Evolutionary conservation across 2,329 filamentous ascomycete species (phyloP).

Genomic region (Fusarium sp.): DNA sequence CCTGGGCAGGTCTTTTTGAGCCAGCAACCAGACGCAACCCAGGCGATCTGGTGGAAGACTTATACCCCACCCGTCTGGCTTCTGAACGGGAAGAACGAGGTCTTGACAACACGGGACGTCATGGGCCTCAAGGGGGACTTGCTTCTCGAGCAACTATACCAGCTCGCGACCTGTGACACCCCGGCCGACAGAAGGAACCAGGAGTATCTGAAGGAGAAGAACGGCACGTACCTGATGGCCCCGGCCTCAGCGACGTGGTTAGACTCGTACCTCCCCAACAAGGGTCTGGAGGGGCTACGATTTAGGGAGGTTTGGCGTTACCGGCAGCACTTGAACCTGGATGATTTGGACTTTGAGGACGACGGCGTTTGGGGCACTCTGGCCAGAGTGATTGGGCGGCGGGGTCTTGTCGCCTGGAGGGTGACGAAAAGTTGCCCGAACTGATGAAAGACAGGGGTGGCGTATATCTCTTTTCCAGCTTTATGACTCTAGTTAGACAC

Average conservation of each 20-base stretch:
- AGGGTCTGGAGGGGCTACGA: constrained; percentile 68
- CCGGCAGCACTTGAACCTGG: constrained; percentile 76
- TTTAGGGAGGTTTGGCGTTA: constrained; percentile 80
- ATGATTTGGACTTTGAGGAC: constrained; percentile 83
- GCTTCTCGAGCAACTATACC: constrained; percentile 69
- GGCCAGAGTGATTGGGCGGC: constrained; percentile 72
- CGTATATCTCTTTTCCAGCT: constrained; percentile 12
- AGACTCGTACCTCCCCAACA: constrained; percentile 71
- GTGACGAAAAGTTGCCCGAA: constrained; percentile 70
- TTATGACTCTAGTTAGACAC: constrained; percentile 30
- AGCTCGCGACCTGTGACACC: constrained; percentile 72
- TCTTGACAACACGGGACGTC: constrained; percentile 77
- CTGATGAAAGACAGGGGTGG: constrained; percentile 28
- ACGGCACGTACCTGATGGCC: constrained; percentile 77
- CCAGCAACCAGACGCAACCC: constrained; percentile 74
- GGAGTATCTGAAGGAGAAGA: constrained; percentile 70
- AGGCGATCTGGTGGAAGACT: constrained; percentile 87
- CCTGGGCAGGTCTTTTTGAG: constrained; percentile 81
- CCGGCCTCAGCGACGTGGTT: constrained; percentile 78
- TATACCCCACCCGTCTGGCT: constrained; percentile 87
- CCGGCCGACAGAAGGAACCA: constrained; percentile 65
- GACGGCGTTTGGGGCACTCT: constrained; percentile 81
- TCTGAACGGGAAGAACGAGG: constrained; percentile 78
- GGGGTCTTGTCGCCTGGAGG: constrained; percentile 72
- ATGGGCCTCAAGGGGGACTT: constrained; percentile 75